phyloP scores from a whole-genome alignment of 306 rosid species.

The Trifolium dubium region DNA sequence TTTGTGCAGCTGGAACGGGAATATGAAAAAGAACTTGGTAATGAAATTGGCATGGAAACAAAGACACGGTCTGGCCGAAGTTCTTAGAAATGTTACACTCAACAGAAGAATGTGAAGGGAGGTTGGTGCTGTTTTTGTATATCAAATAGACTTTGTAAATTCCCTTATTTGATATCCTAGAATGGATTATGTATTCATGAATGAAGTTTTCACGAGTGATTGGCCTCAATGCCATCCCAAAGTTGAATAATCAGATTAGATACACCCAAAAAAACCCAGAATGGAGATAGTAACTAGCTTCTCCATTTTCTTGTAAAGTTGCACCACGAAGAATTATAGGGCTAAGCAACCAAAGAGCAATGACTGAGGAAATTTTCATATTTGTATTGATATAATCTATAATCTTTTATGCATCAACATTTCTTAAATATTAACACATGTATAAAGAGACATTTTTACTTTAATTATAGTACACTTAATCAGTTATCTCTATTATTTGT shows the following conservation, averaged over 20 bases:
- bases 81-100: slow-evolving; percentile 16
- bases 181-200: slow-evolving; percentile 37
- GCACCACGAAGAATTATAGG: not conserved
- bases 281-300: not conserved
- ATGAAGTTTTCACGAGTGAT: slow-evolving; percentile 13
- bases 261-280: not conserved
- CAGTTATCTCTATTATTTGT: not conserved
- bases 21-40: slow-evolving; percentile 59
- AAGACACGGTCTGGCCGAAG: slow-evolving; percentile 37
- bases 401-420: not conserved
- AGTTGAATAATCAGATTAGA: slow-evolving; percentile 18
- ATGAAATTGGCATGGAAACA: slow-evolving; percentile 57
- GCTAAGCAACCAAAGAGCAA: slow-evolving; percentile 1
- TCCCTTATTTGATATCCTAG: slow-evolving; percentile 42
- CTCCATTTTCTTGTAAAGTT: not conserved
- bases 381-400: not conserved
- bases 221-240: slow-evolving; percentile 33
- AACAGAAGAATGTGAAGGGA: slow-evolving; percentile 21
- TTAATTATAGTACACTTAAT: not conserved
- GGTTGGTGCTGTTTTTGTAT: slow-evolving; percentile 42
- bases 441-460: slow-evolving; percentile 17
- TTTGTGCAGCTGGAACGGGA: slow-evolving; percentile 81
- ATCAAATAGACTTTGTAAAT: slow-evolving; percentile 61
- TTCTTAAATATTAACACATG: slow-evolving; percentile 24
- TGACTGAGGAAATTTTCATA: not conserved